Percentiles rank a stretch among this genome's conserved stretches.
Evolutionary conservation across 345 rosid species (phyloP).

Genomic region (Gossypium anomalum): DNA sequence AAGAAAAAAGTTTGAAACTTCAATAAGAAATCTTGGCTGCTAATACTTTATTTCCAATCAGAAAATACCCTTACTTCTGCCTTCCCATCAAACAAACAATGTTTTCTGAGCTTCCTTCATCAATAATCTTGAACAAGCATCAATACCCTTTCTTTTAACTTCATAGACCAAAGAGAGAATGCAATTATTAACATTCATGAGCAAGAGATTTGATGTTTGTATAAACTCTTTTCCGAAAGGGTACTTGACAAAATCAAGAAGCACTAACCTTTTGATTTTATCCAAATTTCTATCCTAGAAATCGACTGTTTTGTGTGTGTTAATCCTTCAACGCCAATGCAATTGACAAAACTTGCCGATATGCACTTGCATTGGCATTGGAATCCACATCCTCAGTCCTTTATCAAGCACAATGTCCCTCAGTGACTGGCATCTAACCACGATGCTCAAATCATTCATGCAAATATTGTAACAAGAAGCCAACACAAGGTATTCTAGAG

Average conservation of each 20-base stretch:
- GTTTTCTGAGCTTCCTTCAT: background rate
- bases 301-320: background rate
- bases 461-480: constrained; percentile 26
- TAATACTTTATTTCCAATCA: background rate
- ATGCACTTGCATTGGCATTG: constrained; percentile 14
- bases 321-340: constrained; percentile 33
- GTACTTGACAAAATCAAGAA: background rate
- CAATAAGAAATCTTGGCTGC: background rate
- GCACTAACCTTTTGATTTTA: background rate
- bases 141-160: background rate
- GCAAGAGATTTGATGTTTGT: background rate
- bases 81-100: background rate
- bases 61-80: background rate
- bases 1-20: background rate
- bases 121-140: background rate
- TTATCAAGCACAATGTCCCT: constrained; percentile 29
- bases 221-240: background rate
- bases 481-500: constrained; percentile 32
- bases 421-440: constrained; percentile 32
- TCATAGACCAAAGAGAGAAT: background rate
- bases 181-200: background rate
- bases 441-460: constrained; percentile 19
- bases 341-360: constrained; percentile 27
- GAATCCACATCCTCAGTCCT: constrained; percentile 33
- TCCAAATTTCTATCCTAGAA: background rate